Evolutionary conservation across 2,329 filamentous ascomycete species (phyloP), one percentile per base, ranked within the genome.

Genomic region (Colletotrichum kahawae): DNA sequence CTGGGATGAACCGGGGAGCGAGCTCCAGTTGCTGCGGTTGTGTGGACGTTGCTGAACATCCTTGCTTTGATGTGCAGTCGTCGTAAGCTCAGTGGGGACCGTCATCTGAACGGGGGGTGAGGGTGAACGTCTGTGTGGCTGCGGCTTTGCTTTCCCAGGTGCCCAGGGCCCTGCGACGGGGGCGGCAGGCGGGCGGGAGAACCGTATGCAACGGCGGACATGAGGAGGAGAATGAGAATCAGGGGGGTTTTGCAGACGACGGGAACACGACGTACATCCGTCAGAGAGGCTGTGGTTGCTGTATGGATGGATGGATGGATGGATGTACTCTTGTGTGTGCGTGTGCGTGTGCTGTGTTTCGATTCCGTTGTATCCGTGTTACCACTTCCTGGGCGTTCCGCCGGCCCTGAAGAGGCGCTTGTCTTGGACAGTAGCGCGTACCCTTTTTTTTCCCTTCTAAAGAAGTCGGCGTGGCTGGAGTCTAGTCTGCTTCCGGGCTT

Each of bases 51-150:
- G 69, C 63, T 21, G 43, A 43, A 24, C 73, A 75, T 75, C 73
- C 73, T 73, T 75, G 73, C 73, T 72, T 57, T 59, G 73, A 74
- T 75, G 72, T 72, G 69, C 73, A 75, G 73, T 75, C 73, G 73
- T 75, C 73, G 73, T 75, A 43, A 75, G 73, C 73, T 75, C 68
- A 16, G 70, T 72, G 69, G 73, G 48, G 73, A 67, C 73, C n/a
- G 69, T 67, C 72, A 72, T 75, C 71, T 71, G 71, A 43, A 71
- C 38, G 48, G 71, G 71, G 70, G 21, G 29, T 36, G 33, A 27
- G 12, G n/a, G 60, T 57, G 31, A 66, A 31, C n/a, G 57, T 60
- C 54, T 65, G 65, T 74, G 67, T 70, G 70, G 70, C 66, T 66
- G 36, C 56, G 31, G 57, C 29, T 38, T 48, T 48, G 38, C 38